Percentiles rank a stretch among this genome's conserved stretches.
Evolutionary conservation across 2,329 filamentous ascomycete species (phyloP).

Genomic region (Phaeophleospora eucalypticola): DNA sequence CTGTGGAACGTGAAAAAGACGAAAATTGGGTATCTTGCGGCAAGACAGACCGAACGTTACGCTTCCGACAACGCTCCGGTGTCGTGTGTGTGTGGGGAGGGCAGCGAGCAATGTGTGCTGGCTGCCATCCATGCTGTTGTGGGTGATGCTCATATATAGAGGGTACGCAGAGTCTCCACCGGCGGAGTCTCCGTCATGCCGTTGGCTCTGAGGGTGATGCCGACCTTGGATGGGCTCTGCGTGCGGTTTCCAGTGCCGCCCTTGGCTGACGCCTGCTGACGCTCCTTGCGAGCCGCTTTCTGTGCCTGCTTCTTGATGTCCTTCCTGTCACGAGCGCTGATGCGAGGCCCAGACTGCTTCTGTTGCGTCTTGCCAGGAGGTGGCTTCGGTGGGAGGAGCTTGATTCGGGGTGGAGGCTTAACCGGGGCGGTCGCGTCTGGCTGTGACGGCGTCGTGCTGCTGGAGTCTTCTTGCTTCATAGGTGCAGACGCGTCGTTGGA

Average conservation of each 20-base stretch:
- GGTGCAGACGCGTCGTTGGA: slow-evolving; percentile 15
- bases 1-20: slow-evolving; percentile 4
- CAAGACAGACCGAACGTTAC: slow-evolving; percentile 2
- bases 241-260: slow-evolving; percentile 3
- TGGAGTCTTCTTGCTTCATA: slow-evolving; percentile 12
- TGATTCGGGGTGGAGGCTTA: slow-evolving; percentile 30
- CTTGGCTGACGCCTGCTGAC: slow-evolving; percentile 28
- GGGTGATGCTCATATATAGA: slow-evolving; percentile 32
- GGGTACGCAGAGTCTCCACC: slow-evolving; percentile 35
- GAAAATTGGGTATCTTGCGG: slow-evolving; percentile 16
- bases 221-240: slow-evolving; percentile 23
- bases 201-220: slow-evolving; percentile 30
- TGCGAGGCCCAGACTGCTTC: slow-evolving; percentile 34
- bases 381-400: slow-evolving; percentile 33
- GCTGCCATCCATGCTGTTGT: not conserved
- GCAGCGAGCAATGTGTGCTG: slow-evolving; percentile 1
- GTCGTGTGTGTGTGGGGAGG: no score
- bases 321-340: slow-evolving; percentile 36
- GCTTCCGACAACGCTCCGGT: no score
- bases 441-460: slow-evolving; percentile 6
- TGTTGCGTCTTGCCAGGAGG: slow-evolving; percentile 31
- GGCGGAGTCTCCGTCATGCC: slow-evolving; percentile 33
- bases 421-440: slow-evolving; percentile 3
- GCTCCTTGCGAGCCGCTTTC: slow-evolving; percentile 40
- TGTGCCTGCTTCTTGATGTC: slow-evolving; percentile 41